These are phyloP conservation scores for Paraconiothyrium brasiliense DNA, from an alignment of 2,329 filamentous ascomycete genomes.

Conservation along the genomic window DNA sequence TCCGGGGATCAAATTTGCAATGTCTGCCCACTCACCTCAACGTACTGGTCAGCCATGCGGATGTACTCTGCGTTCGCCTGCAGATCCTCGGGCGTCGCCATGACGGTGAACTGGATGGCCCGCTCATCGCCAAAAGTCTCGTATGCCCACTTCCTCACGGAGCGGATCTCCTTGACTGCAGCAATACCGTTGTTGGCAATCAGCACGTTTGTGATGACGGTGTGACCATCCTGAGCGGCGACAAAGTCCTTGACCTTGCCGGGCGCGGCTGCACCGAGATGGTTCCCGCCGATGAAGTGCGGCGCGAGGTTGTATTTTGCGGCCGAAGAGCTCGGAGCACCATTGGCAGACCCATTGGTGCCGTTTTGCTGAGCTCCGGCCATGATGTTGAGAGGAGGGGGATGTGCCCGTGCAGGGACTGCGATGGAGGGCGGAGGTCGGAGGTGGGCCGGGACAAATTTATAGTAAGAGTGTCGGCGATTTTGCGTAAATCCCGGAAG, in stretches of 20 bases:
- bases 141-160: constrained; percentile 99
- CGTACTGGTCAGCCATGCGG: constrained; percentile 99
- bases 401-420: constrained; percentile 38
- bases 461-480: constrained; percentile 28
- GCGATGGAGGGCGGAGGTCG: constrained; percentile 24
- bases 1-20: not conserved
- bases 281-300: constrained; percentile 97
- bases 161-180: constrained; percentile 98
- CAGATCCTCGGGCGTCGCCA: constrained; percentile 98
- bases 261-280: constrained; percentile 79
- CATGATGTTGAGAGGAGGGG: constrained; percentile 36
- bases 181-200: constrained; percentile 99
- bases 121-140: constrained; percentile 98
- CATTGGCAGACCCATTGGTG: constrained; percentile 60
- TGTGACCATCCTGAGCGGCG: constrained; percentile 87
- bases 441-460: constrained; percentile 36
- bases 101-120: constrained; percentile 98
- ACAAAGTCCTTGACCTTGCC: constrained; percentile 98
- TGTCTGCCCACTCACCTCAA: constrained; percentile 68
- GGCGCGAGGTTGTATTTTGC: constrained; percentile 83
- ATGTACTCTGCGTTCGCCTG: constrained; percentile 99
- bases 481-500: constrained; percentile 1
- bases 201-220: constrained; percentile 96
- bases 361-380: constrained; percentile 43
- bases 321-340: constrained; percentile 71